Evolutionary conservation across 2,329 filamentous ascomycete species (phyloP).

Genomic region (Neofusicoccum ribis): DNA sequence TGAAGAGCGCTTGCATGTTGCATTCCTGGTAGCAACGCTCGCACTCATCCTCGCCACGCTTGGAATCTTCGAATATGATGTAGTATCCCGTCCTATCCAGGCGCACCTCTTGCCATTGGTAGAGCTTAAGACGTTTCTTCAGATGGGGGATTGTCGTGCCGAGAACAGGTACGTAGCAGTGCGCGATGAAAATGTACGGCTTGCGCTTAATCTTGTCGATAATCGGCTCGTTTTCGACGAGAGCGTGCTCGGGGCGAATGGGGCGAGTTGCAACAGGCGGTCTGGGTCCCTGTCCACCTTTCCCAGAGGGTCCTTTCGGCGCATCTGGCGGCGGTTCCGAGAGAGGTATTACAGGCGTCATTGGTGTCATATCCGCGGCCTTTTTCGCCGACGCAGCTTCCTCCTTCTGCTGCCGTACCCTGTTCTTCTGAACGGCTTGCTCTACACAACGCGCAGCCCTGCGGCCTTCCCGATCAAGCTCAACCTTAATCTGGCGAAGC

Average conservation of each 20-base stretch:
- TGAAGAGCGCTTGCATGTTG: conserved; percentile 84
- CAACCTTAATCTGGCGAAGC: conserved; percentile 72
- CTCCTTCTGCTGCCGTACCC: conserved; percentile 58
- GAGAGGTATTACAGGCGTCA: conserved; percentile 26
- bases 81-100: conserved; percentile 88
- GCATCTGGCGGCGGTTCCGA: conserved; percentile 71
- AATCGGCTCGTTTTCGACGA: conserved; percentile 67
- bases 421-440: conserved; percentile 68
- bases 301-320: conserved; percentile 77
- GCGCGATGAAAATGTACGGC: conserved; percentile 89
- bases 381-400: conserved; percentile 36
- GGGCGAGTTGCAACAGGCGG: conserved; percentile 28
- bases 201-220: conserved; percentile 70
- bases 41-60: conserved; percentile 74
- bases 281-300: conserved; percentile 38
- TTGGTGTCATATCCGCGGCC: conserved; percentile 25
- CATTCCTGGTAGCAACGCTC: conserved; percentile 76
- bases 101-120: conserved; percentile 76
- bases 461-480: conserved; percentile 84
- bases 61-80: conserved; percentile 81
- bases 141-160: conserved; percentile 84
- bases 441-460: conserved; percentile 79
- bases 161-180: conserved; percentile 83
- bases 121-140: conserved; percentile 83
- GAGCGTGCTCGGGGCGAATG: conserved; percentile 47